Evolutionary conservation across 129 eudicot genomes (phyloP).

Genomic region (Helichrysum umbraculigerum): DNA sequence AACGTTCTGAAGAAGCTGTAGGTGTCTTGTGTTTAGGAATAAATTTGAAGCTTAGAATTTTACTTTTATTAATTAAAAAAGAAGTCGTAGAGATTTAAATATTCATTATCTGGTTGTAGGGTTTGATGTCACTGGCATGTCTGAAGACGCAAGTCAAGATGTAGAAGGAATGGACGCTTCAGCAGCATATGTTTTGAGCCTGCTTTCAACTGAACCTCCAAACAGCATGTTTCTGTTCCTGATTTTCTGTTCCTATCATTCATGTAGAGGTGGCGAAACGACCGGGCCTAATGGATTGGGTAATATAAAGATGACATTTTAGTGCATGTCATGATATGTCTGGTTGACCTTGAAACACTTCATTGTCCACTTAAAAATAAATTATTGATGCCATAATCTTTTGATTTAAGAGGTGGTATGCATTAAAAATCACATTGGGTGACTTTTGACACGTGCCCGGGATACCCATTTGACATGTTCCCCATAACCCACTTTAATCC

Average conservation of each 20-base stretch:
- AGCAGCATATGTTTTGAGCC: constrained; percentile 62
- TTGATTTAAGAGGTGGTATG: too few species aligned
- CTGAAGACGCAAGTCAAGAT: constrained; percentile 67
- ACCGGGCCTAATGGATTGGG: too few species aligned
- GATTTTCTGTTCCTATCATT: not conserved
- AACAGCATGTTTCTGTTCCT: constrained; percentile 42
- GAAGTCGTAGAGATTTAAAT: not conserved
- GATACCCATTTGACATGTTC: too few species aligned
- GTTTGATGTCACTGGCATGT: constrained; percentile 66
- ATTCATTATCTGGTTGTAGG: constrained; percentile 38
- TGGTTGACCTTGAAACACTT: too few species aligned
- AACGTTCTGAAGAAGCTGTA: constrained; percentile 19
- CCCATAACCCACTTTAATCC: not conserved
- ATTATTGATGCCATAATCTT: too few species aligned
- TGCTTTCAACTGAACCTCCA: constrained; percentile 59
- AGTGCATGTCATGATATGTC: too few species aligned
- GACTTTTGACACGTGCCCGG: too few species aligned
- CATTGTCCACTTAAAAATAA: too few species aligned
- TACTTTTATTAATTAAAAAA: not conserved
- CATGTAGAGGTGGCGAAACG: not conserved
- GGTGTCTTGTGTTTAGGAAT: constrained; percentile 4
- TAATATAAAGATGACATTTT: too few species aligned
- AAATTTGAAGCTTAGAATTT: not conserved
- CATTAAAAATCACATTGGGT: too few species aligned
- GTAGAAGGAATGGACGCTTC: constrained; percentile 73